Evolutionary conservation across 2,329 filamentous ascomycete genomes (phyloP).

Genomic region (Tolypocladium ovalisporum): DNA sequence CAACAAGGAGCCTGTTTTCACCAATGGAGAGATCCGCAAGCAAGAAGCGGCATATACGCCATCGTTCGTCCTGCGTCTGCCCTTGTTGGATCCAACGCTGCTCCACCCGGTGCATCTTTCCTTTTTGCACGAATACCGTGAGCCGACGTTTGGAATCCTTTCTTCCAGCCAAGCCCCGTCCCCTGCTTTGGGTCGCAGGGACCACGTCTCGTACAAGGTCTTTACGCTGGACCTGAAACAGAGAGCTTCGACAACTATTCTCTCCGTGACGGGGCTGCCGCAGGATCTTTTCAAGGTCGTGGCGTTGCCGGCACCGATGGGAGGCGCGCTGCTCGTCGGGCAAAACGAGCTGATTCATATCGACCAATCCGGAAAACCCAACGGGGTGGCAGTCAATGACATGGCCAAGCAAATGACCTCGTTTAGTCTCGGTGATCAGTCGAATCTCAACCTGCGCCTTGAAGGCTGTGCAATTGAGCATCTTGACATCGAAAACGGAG

Average conservation of each 20-base stretch:
- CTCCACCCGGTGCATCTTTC: constrained; percentile 84
- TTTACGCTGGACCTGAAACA: constrained; percentile 93
- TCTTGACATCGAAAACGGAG: constrained; percentile 65
- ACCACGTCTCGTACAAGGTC: constrained; percentile 82
- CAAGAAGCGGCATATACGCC: constrained; percentile 65
- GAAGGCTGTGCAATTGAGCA: constrained; percentile 73
- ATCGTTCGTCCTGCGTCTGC: constrained; percentile 87
- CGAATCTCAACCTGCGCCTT: constrained; percentile 64
- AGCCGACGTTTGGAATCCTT: constrained; percentile 92
- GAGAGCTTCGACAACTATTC: constrained; percentile 80
- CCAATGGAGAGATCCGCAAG: constrained; percentile 23
- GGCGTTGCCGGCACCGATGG: constrained; percentile 74
- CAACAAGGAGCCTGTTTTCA: constrained; percentile 29
- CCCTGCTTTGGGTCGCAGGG: constrained; percentile 70
- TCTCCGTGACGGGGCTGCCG: constrained; percentile 76
- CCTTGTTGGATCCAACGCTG: constrained; percentile 76
- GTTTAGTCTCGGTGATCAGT: constrained; percentile 80
- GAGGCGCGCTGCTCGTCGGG: constrained; percentile 78
- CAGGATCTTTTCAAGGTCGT: constrained; percentile 79
- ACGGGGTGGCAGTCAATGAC: constrained; percentile 83
- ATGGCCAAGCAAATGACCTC: constrained; percentile 75
- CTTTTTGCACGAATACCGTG: constrained; percentile 93
- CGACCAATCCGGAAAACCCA: constrained; percentile 89
- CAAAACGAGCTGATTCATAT: constrained; percentile 89
- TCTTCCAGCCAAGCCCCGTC: constrained; percentile 67